Evolutionary conservation across 2,329 filamentous ascomycete species (phyloP).

Genomic region (Colletotrichum filicis): DNA sequence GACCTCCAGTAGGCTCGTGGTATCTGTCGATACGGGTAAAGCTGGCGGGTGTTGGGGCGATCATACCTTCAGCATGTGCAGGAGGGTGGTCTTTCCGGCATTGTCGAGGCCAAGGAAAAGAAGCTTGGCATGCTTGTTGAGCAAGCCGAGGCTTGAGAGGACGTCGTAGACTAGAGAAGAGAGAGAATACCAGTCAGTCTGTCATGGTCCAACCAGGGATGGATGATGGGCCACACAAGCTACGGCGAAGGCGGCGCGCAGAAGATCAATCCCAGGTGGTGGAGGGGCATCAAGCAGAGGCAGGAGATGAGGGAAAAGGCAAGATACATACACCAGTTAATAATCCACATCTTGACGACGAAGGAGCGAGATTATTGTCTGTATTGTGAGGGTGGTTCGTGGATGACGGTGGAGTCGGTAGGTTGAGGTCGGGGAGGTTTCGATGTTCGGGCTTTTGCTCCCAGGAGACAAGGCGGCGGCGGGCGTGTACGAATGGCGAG

Average conservation of each 20-base stretch:
- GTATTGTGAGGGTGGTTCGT: constrained; percentile 24
- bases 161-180: constrained; percentile 79
- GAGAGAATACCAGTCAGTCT: constrained; percentile 42
- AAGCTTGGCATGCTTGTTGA: constrained; percentile 97
- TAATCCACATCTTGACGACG: constrained; percentile 80
- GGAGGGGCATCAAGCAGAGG: neutral
- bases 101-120: constrained; percentile 94
- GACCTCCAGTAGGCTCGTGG: neutral
- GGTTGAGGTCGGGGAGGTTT: constrained; percentile 23
- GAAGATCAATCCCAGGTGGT: constrained; percentile 14
- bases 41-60: neutral
- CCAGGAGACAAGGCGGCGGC: constrained; percentile 18
- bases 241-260: constrained; percentile 35
- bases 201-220: constrained; percentile 18
- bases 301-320: neutral
- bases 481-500: neutral
- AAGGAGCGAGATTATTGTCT: constrained; percentile 32
- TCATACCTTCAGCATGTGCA: constrained; percentile 94
- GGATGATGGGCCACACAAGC: constrained; percentile 22
- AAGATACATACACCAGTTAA: constrained; percentile 89
- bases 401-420: constrained; percentile 30
- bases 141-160: constrained; percentile 84
- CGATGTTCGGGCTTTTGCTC: constrained; percentile 30
- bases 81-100: constrained; percentile 91
- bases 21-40: neutral